Conservation (phyloP, 371 early-diverging fungal species). For the Phascolomyces articulosus region DNA sequence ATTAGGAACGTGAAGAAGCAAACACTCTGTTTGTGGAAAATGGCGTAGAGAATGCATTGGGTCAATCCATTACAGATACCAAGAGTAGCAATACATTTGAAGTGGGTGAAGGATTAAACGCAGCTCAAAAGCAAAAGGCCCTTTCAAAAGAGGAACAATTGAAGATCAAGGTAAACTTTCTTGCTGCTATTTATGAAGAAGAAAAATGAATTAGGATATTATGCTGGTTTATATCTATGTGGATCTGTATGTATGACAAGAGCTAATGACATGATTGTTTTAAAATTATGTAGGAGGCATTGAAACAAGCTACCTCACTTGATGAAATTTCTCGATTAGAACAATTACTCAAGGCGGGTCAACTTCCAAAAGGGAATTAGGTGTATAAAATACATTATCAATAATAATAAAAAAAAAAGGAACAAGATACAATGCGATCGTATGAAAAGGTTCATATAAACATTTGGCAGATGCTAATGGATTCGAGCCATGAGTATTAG, state of each 20-base stretch:
- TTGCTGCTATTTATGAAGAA: too few species aligned
- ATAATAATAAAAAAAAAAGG: background rate
- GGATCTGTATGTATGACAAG: too few species aligned
- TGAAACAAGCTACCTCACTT: conserved; percentile 76
- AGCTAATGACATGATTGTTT: too few species aligned
- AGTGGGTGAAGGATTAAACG: conserved; percentile 73
- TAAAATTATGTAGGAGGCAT: conserved; percentile 53
- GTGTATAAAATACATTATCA: background rate
- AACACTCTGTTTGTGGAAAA: conserved; percentile 66
- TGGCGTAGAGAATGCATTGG: conserved; percentile 64
- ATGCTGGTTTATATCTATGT: too few species aligned
- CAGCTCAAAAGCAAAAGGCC: conserved; percentile 41
- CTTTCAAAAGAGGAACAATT: conserved; percentile 62
- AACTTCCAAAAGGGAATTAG: conserved; percentile 36
- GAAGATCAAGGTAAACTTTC: conserved; percentile 51
- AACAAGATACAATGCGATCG: background rate
- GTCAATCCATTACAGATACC: conserved; percentile 61
- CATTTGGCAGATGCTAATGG: too few species aligned
- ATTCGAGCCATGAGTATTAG: too few species aligned
- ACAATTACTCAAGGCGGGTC: conserved; percentile 67
- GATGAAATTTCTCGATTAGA: conserved; percentile 81
- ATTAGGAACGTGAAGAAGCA: conserved; percentile 80
- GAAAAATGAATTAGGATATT: too few species aligned
- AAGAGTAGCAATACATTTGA: conserved; percentile 69
- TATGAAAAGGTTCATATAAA: too few species aligned